These are phyloP conservation scores for Pestalotiopsis sp. DNA, from an alignment of 2,329 filamentous ascomycete genomes.

Conservation along the genomic window DNA sequence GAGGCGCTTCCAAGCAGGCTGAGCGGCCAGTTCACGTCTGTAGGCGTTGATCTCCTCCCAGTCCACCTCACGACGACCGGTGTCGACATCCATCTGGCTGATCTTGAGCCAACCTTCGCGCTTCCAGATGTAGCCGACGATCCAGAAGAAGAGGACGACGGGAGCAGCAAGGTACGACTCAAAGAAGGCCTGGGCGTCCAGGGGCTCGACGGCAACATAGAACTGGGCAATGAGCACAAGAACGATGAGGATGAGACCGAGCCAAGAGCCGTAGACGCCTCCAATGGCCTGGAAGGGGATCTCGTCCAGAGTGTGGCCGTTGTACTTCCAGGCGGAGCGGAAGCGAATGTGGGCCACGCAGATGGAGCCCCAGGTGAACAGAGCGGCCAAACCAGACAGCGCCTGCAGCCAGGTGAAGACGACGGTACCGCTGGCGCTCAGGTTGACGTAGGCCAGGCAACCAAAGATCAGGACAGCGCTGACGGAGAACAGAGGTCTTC, in stretches of 20 bases:
- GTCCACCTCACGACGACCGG: slow-evolving; percentile 63
- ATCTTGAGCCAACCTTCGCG: slow-evolving; percentile 58
- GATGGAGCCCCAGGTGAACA: slow-evolving; percentile 73
- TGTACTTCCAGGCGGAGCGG: slow-evolving; percentile 62
- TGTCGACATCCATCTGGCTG: slow-evolving; percentile 68
- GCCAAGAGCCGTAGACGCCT: slow-evolving; percentile 65
- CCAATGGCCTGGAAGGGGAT: slow-evolving; percentile 65
- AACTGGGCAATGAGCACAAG: slow-evolving; percentile 57
- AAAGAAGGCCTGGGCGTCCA: slow-evolving; percentile 51
- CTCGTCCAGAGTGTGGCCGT: slow-evolving; percentile 67
- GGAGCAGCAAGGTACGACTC: slow-evolving; percentile 55
- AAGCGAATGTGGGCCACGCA: slow-evolving; percentile 72
- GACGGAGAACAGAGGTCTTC: slow-evolving; percentile 57
- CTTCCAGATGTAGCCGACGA: slow-evolving; percentile 66
- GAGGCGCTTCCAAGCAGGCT: slow-evolving; percentile 47
- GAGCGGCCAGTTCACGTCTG: slow-evolving; percentile 44
- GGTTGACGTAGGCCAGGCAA: slow-evolving; percentile 50
- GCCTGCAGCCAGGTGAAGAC: slow-evolving; percentile 70
- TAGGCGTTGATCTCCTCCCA: slow-evolving; percentile 59
- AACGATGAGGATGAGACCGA: slow-evolving; percentile 61
- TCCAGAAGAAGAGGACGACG: slow-evolving; percentile 56
- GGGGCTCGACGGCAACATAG: slow-evolving; percentile 45
- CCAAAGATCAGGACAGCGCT: slow-evolving; percentile 49
- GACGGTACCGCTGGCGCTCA: slow-evolving; percentile 44
- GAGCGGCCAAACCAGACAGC: slow-evolving; percentile 64